Conservation (phyloP, 495 filamentous ascomycete genomes). For the Daldinia childiae region DNA sequence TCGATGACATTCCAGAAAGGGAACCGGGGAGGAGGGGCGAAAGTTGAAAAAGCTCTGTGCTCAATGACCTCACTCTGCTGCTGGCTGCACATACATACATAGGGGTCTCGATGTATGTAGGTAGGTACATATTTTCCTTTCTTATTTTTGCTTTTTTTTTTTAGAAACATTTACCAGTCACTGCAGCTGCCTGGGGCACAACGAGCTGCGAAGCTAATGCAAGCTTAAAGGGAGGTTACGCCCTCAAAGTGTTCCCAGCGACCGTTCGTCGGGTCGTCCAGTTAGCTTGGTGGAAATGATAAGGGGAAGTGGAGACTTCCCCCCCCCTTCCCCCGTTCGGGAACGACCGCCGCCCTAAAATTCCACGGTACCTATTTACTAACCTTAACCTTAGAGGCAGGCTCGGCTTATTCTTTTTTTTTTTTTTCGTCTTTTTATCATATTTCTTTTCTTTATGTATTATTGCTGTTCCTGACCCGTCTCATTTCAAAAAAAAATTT, state of each 20-base stretch:
- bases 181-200: slow-evolving; percentile 29
- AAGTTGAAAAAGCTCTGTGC: too few relatives aligned
- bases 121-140: neutral
- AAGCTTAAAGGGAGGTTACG: slow-evolving; percentile 53
- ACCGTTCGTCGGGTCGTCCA: slow-evolving; percentile 39
- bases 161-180: slow-evolving; percentile 41
- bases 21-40: neutral
- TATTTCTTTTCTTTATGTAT: slow-evolving; percentile 15
- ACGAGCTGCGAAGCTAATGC: slow-evolving; percentile 54
- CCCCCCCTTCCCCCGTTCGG: slow-evolving; percentile 26
- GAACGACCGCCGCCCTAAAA: slow-evolving; percentile 40
- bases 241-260: slow-evolving; percentile 33
- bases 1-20: neutral
- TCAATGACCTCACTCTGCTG: slow-evolving; percentile 39
- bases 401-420: slow-evolving; percentile 14
- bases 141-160: slow-evolving; percentile 15
- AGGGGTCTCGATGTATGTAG: slow-evolving; percentile 25
- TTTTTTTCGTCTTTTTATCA: slow-evolving; percentile 2
- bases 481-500: slow-evolving; percentile 24
- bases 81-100: too few relatives aligned
- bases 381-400: neutral
- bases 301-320: slow-evolving; percentile 21
- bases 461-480: neutral
- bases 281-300: slow-evolving; percentile 21
- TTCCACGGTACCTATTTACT: neutral